Evolutionary conservation across 2,329 filamentous ascomycete species (phyloP).

Genomic region (Pyrenophora seminiperda): DNA sequence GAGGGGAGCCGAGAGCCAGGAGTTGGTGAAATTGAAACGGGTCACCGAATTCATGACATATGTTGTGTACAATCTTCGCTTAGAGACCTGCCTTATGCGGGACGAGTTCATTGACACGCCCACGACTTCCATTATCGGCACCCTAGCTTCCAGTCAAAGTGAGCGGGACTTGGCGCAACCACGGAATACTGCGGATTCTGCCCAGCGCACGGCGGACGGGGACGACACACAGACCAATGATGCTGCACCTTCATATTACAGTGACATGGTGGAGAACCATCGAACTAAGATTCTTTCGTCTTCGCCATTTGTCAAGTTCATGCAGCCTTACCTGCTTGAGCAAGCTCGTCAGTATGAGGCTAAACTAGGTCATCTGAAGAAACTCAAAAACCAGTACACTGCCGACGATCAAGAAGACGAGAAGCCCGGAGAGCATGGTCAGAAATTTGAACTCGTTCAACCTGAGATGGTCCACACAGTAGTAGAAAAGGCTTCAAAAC

Average conservation of each 20-base stretch:
- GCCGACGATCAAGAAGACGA: slow-evolving; percentile 42
- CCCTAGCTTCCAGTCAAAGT: slow-evolving; percentile 24
- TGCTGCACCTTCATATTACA: slow-evolving; percentile 89
- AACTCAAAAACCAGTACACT: slow-evolving; percentile 74
- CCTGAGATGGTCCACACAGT: slow-evolving; percentile 93
- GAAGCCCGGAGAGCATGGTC: slow-evolving; percentile 50
- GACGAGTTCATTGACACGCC: slow-evolving; percentile 91
- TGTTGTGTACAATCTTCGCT: slow-evolving; percentile 94
- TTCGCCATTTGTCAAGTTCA: slow-evolving; percentile 95
- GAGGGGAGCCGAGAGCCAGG: slow-evolving; percentile 74
- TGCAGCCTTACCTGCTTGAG: slow-evolving; percentile 90
- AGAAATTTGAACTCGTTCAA: slow-evolving; percentile 86
- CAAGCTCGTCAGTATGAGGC: slow-evolving; percentile 90
- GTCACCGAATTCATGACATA: slow-evolving; percentile 99
- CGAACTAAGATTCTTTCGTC: slow-evolving; percentile 92
- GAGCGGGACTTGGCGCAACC: slow-evolving; percentile 13
- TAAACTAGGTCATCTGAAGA: slow-evolving; percentile 78
- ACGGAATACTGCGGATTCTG: neutral
- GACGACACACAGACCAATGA: slow-evolving; percentile 64
- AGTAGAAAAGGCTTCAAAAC: slow-evolving; percentile 76
- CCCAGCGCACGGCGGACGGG: slow-evolving; percentile 44
- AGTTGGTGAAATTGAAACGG: slow-evolving; percentile 79
- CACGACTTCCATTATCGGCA: slow-evolving; percentile 57
- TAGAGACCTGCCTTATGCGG: slow-evolving; percentile 91
- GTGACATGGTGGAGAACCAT: slow-evolving; percentile 91